phyloP scores from a whole-genome alignment of 2,329 filamentous ascomycete genomes.

The Coleophoma crateriformis region DNA sequence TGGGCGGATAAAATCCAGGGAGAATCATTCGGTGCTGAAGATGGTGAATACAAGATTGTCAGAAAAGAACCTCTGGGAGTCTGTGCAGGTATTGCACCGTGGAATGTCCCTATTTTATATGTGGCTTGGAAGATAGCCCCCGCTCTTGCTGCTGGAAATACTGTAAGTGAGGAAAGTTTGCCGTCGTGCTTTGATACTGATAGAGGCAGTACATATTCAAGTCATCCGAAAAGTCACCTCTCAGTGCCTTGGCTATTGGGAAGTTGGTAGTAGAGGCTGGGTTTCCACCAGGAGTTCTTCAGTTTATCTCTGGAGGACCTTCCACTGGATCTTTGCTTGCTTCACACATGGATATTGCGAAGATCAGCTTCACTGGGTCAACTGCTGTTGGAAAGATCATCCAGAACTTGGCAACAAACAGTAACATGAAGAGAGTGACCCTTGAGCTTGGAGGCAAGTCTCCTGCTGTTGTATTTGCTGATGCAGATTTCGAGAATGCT shows the following conservation, averaged over 20 bases:
- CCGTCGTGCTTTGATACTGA: constrained; percentile 44
- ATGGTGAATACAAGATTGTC: constrained; percentile 35
- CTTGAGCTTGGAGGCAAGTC: constrained; percentile 38
- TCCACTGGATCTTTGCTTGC: constrained; percentile 29
- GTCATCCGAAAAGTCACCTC: constrained; percentile 55
- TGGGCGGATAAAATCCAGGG: constrained; percentile 33
- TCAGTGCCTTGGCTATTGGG: constrained; percentile 44
- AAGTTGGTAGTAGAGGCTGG: constrained; percentile 9
- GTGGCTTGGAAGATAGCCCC: constrained; percentile 39
- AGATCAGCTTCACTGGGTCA: constrained; percentile 34
- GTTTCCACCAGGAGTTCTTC: constrained; percentile 31
- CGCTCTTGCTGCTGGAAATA: background rate
- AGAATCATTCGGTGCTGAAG: constrained; percentile 32
- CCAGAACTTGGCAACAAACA: constrained; percentile 30
- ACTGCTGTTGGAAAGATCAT: constrained; percentile 31
- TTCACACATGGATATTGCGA: constrained; percentile 30
- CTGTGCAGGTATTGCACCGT: constrained; percentile 49
- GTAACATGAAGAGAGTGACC: constrained; percentile 34
- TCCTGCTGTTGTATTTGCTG: constrained; percentile 35
- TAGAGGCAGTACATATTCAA: constrained; percentile 55
- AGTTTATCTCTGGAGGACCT: constrained; percentile 32
- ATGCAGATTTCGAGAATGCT: constrained; percentile 39
- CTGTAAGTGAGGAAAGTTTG: background rate
- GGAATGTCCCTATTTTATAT: constrained; percentile 45
- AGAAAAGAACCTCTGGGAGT: constrained; percentile 35